phyloP scores from a whole-genome alignment of 2,329 filamentous ascomycete species.

The Cercospora sp. region DNA sequence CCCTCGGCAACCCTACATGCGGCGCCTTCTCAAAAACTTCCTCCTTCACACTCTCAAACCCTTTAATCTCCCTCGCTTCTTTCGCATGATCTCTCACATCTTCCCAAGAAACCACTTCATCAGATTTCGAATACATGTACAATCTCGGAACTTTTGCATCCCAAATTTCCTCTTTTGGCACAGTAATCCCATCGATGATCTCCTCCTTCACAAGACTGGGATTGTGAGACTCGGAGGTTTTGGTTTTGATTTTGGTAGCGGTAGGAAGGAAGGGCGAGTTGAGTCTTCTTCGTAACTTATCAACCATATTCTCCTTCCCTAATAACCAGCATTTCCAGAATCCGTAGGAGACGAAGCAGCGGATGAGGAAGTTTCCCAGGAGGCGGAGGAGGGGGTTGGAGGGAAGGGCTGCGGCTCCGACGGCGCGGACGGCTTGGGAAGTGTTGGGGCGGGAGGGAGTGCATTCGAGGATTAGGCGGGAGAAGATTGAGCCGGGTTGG shows the following conservation, averaged over 20 bases:
- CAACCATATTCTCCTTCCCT: constrained; percentile 13
- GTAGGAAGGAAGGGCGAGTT: too few species aligned
- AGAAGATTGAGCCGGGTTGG: constrained; percentile 15
- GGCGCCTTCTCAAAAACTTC: constrained; percentile 59
- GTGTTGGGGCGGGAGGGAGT: constrained; percentile 29
- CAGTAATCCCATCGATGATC: not conserved
- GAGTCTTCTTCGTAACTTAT: too few species aligned
- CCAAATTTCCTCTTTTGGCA: not conserved
- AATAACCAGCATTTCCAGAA: constrained; percentile 1
- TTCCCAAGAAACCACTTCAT: constrained; percentile 57
- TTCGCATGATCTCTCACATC: constrained; percentile 59
- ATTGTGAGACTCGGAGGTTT: not conserved
- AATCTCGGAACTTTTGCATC: constrained; percentile 43
- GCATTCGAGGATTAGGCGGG: constrained; percentile 34
- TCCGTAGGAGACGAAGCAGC: constrained; percentile 9
- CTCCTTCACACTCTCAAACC: constrained; percentile 50
- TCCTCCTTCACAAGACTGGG: not conserved
- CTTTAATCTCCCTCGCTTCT: constrained; percentile 48
- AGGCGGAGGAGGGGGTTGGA: constrained; percentile 13
- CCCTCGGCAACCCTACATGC: constrained; percentile 63
- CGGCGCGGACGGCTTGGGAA: constrained; percentile 21
- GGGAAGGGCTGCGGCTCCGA: constrained; percentile 23
- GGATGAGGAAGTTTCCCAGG: constrained; percentile 17
- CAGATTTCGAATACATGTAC: constrained; percentile 61
- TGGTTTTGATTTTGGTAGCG: too few species aligned